Base-by-base conservation (phyloP, 352 stramenopile species). In the Phytophthora agathidicida region DNA sequence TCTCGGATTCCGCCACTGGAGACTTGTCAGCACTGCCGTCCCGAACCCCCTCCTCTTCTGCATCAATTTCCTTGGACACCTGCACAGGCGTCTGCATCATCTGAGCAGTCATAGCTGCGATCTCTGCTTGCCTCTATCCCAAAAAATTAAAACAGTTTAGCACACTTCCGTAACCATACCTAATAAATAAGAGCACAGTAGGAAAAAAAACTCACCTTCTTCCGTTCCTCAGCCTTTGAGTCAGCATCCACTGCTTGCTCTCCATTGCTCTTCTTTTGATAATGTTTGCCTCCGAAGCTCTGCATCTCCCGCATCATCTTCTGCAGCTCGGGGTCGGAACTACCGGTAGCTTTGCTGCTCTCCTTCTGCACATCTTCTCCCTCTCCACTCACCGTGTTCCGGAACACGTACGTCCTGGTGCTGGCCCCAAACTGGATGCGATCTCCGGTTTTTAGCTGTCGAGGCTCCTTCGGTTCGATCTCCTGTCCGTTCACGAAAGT, bases 401-500 rank as follows among this genome's bases (percentile, higher is more conserved):
- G 33, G 7, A 91, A 80, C 7, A 80, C 42, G 43, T 89, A 93
- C 20, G 65, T 83, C 23, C 75, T 75, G 7, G 80, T 82, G 42
- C 83, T 91, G 5, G 77, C 72, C 8, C 79, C 83, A 53, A 93
- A 90, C 17, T 57, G 61, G 24, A 93, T 73, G 7, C 46, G 43
- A 28, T 91, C 80, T 20, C 79, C 83, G 14, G 60, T 59, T 37
- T 64, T 62, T 13, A 94, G 67, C 24, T 37, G 35, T 13, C 44
- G 48, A 0, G 80, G 78, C 44, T 77, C 58, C 36, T 90, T 71
- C 0, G 71, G 65, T 16, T 76, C 48, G 22, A 96, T 79, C 53
- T 88, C 77, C 31, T 78, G 41, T 35, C 60, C 83, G 53, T 96
- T 93, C 31, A 96, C 52, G 26, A 91, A 93, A 31, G 88, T 92